Percentiles rank a stretch among this genome's conserved stretches.
phyloP scores from a whole-genome alignment of 176 grass and related monocot genomes.

The Tillandsia fasciculata region DNA sequence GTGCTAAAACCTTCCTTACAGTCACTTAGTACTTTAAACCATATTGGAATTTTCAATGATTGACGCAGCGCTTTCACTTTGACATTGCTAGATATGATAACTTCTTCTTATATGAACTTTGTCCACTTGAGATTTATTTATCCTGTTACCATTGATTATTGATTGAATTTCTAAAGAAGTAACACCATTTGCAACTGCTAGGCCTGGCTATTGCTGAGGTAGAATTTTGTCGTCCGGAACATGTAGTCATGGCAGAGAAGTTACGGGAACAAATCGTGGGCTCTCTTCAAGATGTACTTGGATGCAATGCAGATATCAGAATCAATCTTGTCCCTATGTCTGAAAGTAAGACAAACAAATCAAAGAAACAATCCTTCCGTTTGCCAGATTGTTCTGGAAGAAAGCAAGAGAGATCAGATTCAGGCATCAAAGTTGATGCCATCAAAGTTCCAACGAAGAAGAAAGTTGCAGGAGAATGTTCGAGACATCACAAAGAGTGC shows the following conservation, averaged over 20 bases:
- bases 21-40: not conserved
- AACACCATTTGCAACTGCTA: constrained; percentile 13
- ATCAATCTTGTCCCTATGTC: constrained; percentile 38
- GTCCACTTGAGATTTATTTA: not conserved
- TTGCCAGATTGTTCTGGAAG: constrained; percentile 40
- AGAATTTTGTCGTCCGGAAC: constrained; percentile 46
- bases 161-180: not conserved
- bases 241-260: constrained; percentile 41
- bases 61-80: not conserved
- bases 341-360: constrained; percentile 5
- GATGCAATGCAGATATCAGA: constrained; percentile 62
- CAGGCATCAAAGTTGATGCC: not conserved
- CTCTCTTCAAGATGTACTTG: constrained; percentile 66
- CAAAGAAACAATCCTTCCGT: constrained; percentile 34
- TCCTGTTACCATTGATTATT: constrained; percentile 11
- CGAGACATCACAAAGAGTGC: not conserved
- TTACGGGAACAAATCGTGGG: constrained; percentile 45
- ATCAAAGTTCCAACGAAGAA: too few relatives aligned
- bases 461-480: too few relatives aligned
- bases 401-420: constrained; percentile 17
- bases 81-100: not conserved
- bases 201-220: constrained; percentile 60
- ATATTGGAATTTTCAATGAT: not conserved
- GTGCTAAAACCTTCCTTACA: not conserved
- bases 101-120: not conserved